Evolutionary conservation across 2,329 filamentous ascomycete species (phyloP).

Genomic region (Cryphonectria japonica): DNA sequence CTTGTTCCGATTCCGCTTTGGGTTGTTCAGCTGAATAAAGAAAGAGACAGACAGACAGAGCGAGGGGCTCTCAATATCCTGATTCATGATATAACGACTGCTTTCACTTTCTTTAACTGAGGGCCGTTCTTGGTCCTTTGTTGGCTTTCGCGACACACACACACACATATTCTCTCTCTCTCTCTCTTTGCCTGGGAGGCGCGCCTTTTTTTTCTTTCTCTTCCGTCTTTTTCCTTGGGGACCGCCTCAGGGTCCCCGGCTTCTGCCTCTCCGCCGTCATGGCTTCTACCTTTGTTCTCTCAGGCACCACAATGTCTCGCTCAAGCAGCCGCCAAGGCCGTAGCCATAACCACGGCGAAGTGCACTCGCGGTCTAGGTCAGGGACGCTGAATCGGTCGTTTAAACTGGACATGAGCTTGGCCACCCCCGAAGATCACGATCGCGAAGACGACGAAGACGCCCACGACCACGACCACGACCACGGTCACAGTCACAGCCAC

Average conservation of each 20-base stretch:
- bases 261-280: slow-evolving; percentile 38
- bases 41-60: not conserved
- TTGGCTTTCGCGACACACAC: not conserved
- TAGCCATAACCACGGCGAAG: slow-evolving; percentile 33
- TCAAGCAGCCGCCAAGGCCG: slow-evolving; percentile 46
- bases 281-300: slow-evolving; percentile 58
- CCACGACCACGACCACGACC: slow-evolving; percentile 39
- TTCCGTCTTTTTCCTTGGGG: not conserved
- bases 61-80: slow-evolving; percentile 1
- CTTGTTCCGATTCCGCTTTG: not conserved
- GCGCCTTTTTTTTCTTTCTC: not conserved
- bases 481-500: slow-evolving; percentile 38
- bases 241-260: not conserved
- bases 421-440: slow-evolving; percentile 37
- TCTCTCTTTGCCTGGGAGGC: slow-evolving; percentile 2
- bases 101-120: not conserved
- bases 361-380: slow-evolving; percentile 46
- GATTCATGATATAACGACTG: slow-evolving; percentile 27
- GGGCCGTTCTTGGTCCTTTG: not conserved
- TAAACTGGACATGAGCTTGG: slow-evolving; percentile 38
- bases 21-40: slow-evolving; percentile 6
- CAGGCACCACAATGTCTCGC: slow-evolving; percentile 54
- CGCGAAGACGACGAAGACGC: slow-evolving; percentile 39
- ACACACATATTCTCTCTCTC: too few relatives aligned
- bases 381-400: slow-evolving; percentile 44